phyloP scores from a whole-genome alignment of 2,329 filamentous ascomycete species.

The Xylariaceae sp. region DNA sequence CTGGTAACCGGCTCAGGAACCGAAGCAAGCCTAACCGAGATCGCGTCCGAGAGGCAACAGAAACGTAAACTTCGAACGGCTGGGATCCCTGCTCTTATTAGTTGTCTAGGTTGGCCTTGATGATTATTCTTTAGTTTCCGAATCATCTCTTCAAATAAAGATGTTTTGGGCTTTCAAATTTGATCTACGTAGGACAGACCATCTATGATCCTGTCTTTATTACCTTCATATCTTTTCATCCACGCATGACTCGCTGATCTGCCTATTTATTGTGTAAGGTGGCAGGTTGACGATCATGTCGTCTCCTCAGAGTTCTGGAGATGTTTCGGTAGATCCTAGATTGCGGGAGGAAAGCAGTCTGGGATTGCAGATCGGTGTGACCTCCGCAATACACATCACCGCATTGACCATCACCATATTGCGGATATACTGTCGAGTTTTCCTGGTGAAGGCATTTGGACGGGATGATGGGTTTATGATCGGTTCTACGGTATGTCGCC shows the following conservation, averaged over 20 bases:
- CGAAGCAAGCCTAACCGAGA: too few relatives aligned
- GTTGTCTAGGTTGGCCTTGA: too few relatives aligned
- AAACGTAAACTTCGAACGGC: too few relatives aligned
- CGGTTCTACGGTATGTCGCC: slow-evolving; percentile 34
- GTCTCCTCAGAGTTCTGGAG: background rate
- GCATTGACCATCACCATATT: slow-evolving; percentile 15
- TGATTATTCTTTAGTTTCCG: too few relatives aligned
- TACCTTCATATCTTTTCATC: background rate
- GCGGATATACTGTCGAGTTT: slow-evolving; percentile 21
- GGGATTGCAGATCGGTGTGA: slow-evolving; percentile 11
- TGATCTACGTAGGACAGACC: background rate
- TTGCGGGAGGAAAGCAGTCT: slow-evolving; percentile 14
- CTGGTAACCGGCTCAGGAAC: too few relatives aligned
- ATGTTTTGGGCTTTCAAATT: background rate
- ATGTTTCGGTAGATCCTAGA: slow-evolving; percentile 5
- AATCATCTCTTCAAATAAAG: background rate
- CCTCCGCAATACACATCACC: slow-evolving; percentile 4
- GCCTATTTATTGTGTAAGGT: background rate
- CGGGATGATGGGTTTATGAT: slow-evolving; percentile 42
- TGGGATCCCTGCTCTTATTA: too few relatives aligned
- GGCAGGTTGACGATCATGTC: slow-evolving; percentile 6
- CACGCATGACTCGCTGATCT: background rate
- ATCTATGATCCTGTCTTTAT: too few relatives aligned
- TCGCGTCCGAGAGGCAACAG: too few relatives aligned
- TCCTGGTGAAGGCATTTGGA: slow-evolving; percentile 32